Conservation (phyloP, 2,329 filamentous ascomycete genomes). For the Helicocarpus griseus region DNA sequence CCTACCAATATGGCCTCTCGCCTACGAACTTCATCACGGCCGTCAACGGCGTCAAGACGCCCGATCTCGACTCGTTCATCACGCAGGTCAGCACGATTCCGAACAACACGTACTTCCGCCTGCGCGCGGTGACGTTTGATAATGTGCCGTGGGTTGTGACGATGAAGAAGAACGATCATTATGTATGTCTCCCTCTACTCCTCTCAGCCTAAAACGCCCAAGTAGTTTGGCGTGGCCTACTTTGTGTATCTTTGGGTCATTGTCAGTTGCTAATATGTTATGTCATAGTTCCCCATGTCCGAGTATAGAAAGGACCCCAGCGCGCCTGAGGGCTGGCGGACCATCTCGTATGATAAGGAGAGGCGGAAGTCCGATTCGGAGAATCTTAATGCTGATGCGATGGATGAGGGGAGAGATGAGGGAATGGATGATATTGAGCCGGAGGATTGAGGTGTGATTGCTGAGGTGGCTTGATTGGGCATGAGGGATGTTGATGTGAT, state of each 20-base stretch:
- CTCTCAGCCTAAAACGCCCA: no score
- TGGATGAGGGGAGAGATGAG: conserved; percentile 33
- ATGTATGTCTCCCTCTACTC: conserved; percentile 38
- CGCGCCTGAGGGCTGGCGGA: conserved; percentile 47
- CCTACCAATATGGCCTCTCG: conserved; percentile 83
- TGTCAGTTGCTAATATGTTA: neutral
- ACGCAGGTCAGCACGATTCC: conserved; percentile 75
- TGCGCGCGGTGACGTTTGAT: conserved; percentile 97
- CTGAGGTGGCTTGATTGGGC: no score
- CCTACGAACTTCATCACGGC: conserved; percentile 97
- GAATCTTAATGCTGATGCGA: conserved; percentile 37
- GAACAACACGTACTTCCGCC: conserved; percentile 94
- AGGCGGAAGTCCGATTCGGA: conserved; percentile 28
- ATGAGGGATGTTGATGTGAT: no score
- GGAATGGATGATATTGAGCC: conserved; percentile 31
- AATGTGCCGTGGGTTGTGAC: conserved; percentile 99
- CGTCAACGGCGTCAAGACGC: conserved; percentile 81
- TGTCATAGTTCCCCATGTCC: conserved; percentile 49
- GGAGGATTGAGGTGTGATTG: conserved; percentile 19
- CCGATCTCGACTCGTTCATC: conserved; percentile 72
- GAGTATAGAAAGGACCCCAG: conserved; percentile 52
- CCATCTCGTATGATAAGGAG: conserved; percentile 41
- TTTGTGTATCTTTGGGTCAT: neutral
- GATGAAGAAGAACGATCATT: conserved; percentile 99
- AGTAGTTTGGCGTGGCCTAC: no score